Evolutionary conservation across 192 early-diverging fungal species (phyloP), one percentile per base, ranked within the genome.

Genomic region (Linderina pennispora): DNA sequence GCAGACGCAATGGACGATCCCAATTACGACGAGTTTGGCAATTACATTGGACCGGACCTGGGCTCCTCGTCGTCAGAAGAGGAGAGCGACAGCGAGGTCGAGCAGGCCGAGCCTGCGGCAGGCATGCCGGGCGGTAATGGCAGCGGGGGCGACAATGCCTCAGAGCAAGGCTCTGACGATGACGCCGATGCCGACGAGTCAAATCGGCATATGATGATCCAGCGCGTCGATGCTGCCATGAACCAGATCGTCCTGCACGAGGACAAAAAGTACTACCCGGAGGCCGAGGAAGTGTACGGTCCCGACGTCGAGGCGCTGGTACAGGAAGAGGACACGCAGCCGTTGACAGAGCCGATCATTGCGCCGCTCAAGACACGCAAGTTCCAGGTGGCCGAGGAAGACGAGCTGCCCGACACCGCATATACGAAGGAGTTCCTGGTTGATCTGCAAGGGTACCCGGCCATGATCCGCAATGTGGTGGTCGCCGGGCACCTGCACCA

Each of bases 261-360:
- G 62, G 94, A 99, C 56, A 99, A 99, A 61, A 90, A 90, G 58
- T 97, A 97, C 75, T 99, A 99, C 46, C 93, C 94, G 3, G 83
- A 86, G n/a, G 94, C 94, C 4, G 87, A 89, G 62, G 94, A 97
- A 49, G 85, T 99, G 16, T 99, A 92, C 69, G 97, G 97, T 9
- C 74, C 77, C 32, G 97, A 82, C 35, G 97, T 99, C 14, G 97
- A 99, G 55, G 81, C 87, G 1, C 50, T 99, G 40, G 97, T 98
- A 8, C 90, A 99, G 55, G 94, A 97, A 46, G 94, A 98, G 64
- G 97, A 99, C 60, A 91, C 97, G 3, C 94, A 97, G 64, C 88
- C 91, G 18, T 70, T 99, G 33, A 81, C 90, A 1, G 88, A 91
- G 52, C 97, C 97, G 20, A 97, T 98, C 38, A 78, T 99, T 28